Base-by-base conservation (phyloP, 768 basidiomycete species). In the Suillus luteus region DNA sequence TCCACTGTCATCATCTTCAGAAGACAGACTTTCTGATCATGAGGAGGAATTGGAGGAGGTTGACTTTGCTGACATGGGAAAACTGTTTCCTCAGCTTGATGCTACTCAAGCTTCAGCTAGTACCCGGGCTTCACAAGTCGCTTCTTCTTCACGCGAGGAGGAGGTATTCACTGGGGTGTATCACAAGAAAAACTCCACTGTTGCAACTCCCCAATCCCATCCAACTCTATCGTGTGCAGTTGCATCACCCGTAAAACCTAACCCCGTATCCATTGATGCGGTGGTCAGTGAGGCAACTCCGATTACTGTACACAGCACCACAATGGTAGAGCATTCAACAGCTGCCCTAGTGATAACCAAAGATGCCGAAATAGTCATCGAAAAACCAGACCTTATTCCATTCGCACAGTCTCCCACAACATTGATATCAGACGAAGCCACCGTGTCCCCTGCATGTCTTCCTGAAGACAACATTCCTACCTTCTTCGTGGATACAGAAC, bases 51-150 rank as follows among this genome's bases (percentile, higher is more conserved):
- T 88, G 31, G 82, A 85, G 70, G 86, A 86, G 68, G 79, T 92
- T 15, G 87, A 93, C 69, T 92, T 91, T 67, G 79, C 81, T 17
- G 88, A 91, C 55, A 69, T 88, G 49, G 84, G 75, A 1, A 79
- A 77, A 64, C 60, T 91, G 2, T 73, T 80, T 38, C 77, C 78
- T 24, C 68, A 77, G 63, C 74, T 86, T 15, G 81, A 82, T 27
- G 71, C 67, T 0, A 60, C 68, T 15, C 70, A 69, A 9, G 60
- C 64, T 19, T 51, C 31, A n/a, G 44, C 37, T 17, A 44, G 8
- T 22, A 17, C 12, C 3, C 52, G 5, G 17, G 19, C 3, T 7
- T 11, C 31, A 4, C 15, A 17, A 27, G 24, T 19, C 38, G 15
- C 57, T 6, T 41, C 40, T 41, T 10, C 55, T 41, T 27, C 40